A percentile compares a stretch with the other conserved stretches of the same genome.
Evolutionary conservation across 208 protist species (phyloP).

Genomic region (Wallacemonas sp.): DNA sequence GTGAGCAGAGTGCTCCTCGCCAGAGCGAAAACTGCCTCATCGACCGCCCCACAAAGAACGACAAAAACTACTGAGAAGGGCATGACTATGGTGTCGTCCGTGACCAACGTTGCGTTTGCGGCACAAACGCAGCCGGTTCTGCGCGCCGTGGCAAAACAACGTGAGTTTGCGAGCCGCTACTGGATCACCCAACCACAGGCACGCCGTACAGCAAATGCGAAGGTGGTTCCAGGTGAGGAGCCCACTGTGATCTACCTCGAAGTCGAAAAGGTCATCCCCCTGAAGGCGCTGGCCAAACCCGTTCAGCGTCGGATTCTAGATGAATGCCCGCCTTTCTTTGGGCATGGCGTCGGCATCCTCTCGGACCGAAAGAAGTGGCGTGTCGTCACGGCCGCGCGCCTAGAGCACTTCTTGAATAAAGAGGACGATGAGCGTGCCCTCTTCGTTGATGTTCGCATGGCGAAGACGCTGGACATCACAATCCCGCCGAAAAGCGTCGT

Average conservation of each 20-base stretch:
- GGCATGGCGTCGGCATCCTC: conserved; percentile 84
- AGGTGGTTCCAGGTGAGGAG: conserved; percentile 61
- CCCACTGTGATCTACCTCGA: conserved; percentile 68
- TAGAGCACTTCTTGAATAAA: conserved; percentile 68
- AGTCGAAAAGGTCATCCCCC: conserved; percentile 77
- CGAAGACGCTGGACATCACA: conserved; percentile 45
- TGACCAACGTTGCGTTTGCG: conserved; percentile 77
- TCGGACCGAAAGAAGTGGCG: conserved; percentile 84
- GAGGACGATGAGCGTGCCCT: conserved; percentile 73
- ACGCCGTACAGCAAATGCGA: conserved; percentile 64
- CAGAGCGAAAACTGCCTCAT: neutral
- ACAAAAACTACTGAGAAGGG: conserved; percentile 10
- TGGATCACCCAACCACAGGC: conserved; percentile 84
- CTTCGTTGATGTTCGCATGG: conserved; percentile 69
- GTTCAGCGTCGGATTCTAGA: conserved; percentile 75
- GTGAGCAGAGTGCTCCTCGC: neutral
- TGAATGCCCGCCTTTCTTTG: conserved; percentile 86
- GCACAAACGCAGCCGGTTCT: conserved; percentile 46
- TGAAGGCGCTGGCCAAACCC: conserved; percentile 46
- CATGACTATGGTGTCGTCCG: conserved; percentile 69
- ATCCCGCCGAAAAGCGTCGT: conserved; percentile 55
- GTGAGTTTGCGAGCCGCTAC: conserved; percentile 58
- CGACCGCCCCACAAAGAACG: neutral
- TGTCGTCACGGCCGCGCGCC: conserved; percentile 68
- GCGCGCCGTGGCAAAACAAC: conserved; percentile 26